Evolutionary conservation across 495 filamentous ascomycete genomes (phyloP), one percentile per base, ranked within the genome.

Genomic region (Ramalina peruviana): DNA sequence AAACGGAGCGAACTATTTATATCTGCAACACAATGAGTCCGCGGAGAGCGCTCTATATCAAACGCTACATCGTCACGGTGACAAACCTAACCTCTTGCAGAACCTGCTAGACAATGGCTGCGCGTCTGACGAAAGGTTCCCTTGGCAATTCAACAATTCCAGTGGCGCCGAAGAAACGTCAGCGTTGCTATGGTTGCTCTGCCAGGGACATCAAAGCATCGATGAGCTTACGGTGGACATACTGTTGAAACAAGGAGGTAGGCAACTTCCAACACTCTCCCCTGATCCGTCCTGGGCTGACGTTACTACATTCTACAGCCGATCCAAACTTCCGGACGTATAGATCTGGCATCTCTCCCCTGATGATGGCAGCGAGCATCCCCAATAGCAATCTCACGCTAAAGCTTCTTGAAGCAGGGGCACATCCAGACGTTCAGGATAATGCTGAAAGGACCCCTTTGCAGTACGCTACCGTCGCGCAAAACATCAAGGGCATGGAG

Each of bases 111-210:
- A 54, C 36, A 54, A 42, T 19, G 54, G 54, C 15, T 56, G 54
- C 30, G 17, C 13, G 19, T 30, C 49, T 20, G 49, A 56, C 15
- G 17, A 43, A 17, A 30, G 23, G 20, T 56, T 56, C 26, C 7
- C n/a, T n/a, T 56, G 54, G 54, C 16, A 42, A 3, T 52, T 56
- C 38, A 15, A 7, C 19, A 21, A 37, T 4, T 21, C 48, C 3
- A 6, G 7, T 23, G 54, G 48, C 4, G 37, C 9, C 3, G 49
- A 56, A 37, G 36, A 56, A 10, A 36, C 39, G 16, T 56, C 54
- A 10, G 38, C 50, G 12, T 45, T 56, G 49, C 49, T 52, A 16
- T 56, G 54, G 49, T 45, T 56, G 6, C 49, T 56, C 23, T 52
- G 44, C 43, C 54, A 56, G 49, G 47, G 17, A 25, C 40, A 44